phyloP scores from a whole-genome alignment of 345 rosid genomes.

The Microcos paniculata region DNA sequence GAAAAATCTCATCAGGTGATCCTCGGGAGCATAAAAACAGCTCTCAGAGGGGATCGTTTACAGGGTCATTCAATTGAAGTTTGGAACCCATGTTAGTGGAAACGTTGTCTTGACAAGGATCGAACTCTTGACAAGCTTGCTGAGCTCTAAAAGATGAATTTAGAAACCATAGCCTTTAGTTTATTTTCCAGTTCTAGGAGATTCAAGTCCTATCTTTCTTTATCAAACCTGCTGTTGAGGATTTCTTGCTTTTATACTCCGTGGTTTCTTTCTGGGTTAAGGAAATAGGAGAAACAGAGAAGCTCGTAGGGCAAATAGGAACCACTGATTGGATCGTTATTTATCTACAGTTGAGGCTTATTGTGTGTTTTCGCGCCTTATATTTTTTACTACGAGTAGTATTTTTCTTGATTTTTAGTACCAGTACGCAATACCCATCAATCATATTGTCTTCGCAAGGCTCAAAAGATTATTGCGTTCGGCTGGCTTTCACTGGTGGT shows the following conservation, averaged over 20 bases:
- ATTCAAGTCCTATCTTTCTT: background rate
- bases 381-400: too few relatives aligned
- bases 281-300: background rate
- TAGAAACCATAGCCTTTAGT: conserved; percentile 2
- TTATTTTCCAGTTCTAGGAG: background rate
- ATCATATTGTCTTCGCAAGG: background rate
- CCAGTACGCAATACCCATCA: background rate
- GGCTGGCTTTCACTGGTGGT: background rate
- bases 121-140: background rate
- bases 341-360: background rate
- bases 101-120: background rate
- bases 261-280: background rate
- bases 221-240: background rate
- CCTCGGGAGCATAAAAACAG: background rate
- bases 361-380: background rate
- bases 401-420: background rate
- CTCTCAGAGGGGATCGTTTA: background rate
- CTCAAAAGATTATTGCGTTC: background rate
- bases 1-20: conserved; percentile 65
- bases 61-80: background rate
- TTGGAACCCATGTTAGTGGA: background rate
- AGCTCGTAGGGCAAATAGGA: background rate
- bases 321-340: background rate
- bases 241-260: background rate
- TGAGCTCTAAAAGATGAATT: background rate